These are phyloP conservation scores for Penicillium sp. DNA, from an alignment of 2,329 filamentous ascomycete genomes.

Conservation along the genomic window DNA sequence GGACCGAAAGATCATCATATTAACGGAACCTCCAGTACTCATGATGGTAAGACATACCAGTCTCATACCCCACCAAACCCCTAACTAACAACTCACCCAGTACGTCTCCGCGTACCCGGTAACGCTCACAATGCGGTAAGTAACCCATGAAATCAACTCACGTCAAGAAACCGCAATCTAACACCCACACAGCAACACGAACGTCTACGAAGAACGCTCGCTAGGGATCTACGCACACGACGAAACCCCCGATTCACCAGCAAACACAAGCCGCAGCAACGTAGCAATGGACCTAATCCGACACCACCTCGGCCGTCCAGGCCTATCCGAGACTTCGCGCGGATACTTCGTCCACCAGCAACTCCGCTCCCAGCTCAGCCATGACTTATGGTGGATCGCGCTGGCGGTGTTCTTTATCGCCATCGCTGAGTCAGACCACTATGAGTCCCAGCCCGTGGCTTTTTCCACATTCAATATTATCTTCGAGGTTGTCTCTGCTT, in stretches of 20 bases:
- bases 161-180: neutral
- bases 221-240: constrained; percentile 50
- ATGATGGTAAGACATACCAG: constrained; percentile 33
- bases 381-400: constrained; percentile 66
- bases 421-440: constrained; percentile 58
- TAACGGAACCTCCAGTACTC: constrained; percentile 27
- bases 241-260: constrained; percentile 16
- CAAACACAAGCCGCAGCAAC: constrained; percentile 20
- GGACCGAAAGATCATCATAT: neutral
- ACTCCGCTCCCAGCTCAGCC: constrained; percentile 62
- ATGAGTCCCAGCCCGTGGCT: constrained; percentile 49
- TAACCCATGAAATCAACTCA: neutral
- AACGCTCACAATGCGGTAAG: constrained; percentile 34
- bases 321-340: constrained; percentile 34
- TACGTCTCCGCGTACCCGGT: constrained; percentile 39
- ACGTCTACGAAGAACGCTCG: constrained; percentile 68
- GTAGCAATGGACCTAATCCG: constrained; percentile 27
- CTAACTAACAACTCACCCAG: constrained; percentile 16
- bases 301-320: constrained; percentile 25
- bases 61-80: neutral
- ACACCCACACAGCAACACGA: constrained; percentile 54
- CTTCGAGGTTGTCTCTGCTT: constrained; percentile 49
- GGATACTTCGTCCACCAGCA: constrained; percentile 55
- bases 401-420: constrained; percentile 60
- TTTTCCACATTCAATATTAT: constrained; percentile 61